Base-by-base conservation (phyloP, 1,284 basidiomycete species). In the Microstroma glucosiphilum region DNA sequence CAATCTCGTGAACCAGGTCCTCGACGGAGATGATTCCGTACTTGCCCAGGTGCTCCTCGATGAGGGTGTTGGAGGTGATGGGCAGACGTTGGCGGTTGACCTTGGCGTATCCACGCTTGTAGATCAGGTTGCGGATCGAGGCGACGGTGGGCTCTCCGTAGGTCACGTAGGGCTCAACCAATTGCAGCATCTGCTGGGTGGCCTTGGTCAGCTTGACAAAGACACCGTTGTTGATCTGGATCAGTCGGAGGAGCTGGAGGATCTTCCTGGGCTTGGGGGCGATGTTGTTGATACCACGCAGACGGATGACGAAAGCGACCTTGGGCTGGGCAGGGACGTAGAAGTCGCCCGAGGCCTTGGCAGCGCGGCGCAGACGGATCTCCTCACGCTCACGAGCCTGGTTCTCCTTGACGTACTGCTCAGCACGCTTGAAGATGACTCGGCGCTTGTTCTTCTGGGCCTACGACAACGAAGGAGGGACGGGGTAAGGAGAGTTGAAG, bases 31-130 rank as follows among this genome's bases (percentile, higher is more conserved):
- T 88, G 82, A 98, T 96, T 81, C 94, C 91, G 83, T 86, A 90
- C 83, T 96, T 89, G 82, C 92, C 91, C 71, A 99, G 92, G 59
- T 86, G 80, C 78, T 87, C 83, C 84, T 99, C 96, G 76, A 98
- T 94, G 83, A 97, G 85, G 69, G 86, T 83, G 84, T 98, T 99
- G 85, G 92, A 91, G 79, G 88, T 84, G 74, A 99, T 88, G 70
- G 94, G 93, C 78, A 98, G 90, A 80, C 94, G 90, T 83, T 97
- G 93, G 83, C 91, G 93, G 86, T 93, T 83, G 82, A 98, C 87
- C 85, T 97, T 98, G 82, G 93, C 96, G 82, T 96, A 97, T 65
- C 96, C 96, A 74, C 96, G 91, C 87, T 98, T 98, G 89, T 98
- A 98, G 83, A 98, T 88, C 69, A 99, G 84, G 82, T 97, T 94